These are phyloP conservation scores for Colletotrichum orbiculare DNA, from an alignment of 2,329 filamentous ascomycete species.

Conservation along the genomic window DNA sequence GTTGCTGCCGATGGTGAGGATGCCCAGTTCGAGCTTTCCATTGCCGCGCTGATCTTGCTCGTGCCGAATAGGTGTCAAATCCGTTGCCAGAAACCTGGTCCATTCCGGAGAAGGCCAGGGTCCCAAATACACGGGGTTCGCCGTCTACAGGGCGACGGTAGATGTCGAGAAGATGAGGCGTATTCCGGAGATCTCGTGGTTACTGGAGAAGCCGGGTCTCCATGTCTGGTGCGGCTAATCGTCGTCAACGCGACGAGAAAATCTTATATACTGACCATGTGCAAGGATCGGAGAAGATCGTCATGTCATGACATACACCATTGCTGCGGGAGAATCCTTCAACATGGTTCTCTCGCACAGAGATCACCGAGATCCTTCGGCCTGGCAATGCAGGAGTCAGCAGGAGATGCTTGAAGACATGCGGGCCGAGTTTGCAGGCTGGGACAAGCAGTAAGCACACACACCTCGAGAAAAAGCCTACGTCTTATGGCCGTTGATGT, in stretches of 20 bases:
- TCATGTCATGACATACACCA: constrained; percentile 59
- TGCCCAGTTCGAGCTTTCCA: not conserved
- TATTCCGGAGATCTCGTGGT: constrained; percentile 50
- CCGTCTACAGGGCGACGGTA: constrained; percentile 54
- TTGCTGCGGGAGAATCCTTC: constrained; percentile 53
- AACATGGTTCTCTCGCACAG: constrained; percentile 59
- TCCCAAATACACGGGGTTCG: constrained; percentile 48
- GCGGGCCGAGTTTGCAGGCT: constrained; percentile 46
- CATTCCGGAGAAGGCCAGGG: constrained; percentile 28
- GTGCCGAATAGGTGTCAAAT: constrained; percentile 43
- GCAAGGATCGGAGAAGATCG: constrained; percentile 52
- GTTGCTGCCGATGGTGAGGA: constrained; percentile 49
- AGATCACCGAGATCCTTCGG: constrained; percentile 48
- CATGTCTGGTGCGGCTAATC: constrained; percentile 49
- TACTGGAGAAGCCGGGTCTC: constrained; percentile 50
- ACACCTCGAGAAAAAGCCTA: not conserved
- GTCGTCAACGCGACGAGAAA: too few relatives aligned
- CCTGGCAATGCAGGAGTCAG: constrained; percentile 40
- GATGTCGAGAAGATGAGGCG: constrained; percentile 49
- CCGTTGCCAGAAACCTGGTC: constrained; percentile 40
- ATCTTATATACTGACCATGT: not conserved
- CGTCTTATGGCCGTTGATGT: not conserved
- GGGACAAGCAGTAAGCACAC: constrained; percentile 45
- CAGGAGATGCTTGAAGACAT: constrained; percentile 46
- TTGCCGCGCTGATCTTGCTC: not conserved